Evolutionary conservation across 2,329 filamentous ascomycete genomes (phyloP), one percentile per base, ranked within the genome.

Genomic region (Diaporthe capsici): DNA sequence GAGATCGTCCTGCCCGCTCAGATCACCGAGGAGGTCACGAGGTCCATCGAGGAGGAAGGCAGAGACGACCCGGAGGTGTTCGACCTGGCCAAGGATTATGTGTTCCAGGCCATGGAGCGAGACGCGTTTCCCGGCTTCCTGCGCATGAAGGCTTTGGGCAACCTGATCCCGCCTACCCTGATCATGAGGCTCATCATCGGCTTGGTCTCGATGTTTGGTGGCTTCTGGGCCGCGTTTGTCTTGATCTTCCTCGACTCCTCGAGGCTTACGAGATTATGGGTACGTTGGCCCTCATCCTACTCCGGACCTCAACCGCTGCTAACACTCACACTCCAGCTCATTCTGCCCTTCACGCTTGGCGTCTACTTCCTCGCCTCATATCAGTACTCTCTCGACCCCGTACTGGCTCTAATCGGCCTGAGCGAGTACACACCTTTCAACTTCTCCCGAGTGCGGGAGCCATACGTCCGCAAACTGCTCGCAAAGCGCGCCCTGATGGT

Each of bases 31-130:
- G 93, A 96, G 34, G 96, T 98, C 76, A 97, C 95, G 53, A 90
- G 92, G 28, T 91, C 95, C 20, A 97, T 99, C 78, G 97, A 99
- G 85, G 94, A 96, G 79, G 93, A 95, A 78, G 95, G 95, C 61
- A 92, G 97, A 80, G 97, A 98, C 81, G 97, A 99, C 82, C 97
- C 97, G 0, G 97, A 99, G 84, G 94, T 99, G 17, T 99, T 99
- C 81, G 97, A 98, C 83, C 92, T 95, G 28, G 97, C 97, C 73
- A 99, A 99, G 87, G 97, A 99, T 86, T 99, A 98, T 83, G 97
- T 98, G 77, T 99, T 98, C 84, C 97, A 99, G 85, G 97, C 97
- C 47, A 99, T 99, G 97, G 97, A 99, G 86, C 92, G 97, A 74
- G 97, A 99, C 86, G 97, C 97, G n/a, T 99, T 98, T 83, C 97